Base-by-base conservation (phyloP, 768 basidiomycete genomes). In the Termitomyces titanicus region DNA sequence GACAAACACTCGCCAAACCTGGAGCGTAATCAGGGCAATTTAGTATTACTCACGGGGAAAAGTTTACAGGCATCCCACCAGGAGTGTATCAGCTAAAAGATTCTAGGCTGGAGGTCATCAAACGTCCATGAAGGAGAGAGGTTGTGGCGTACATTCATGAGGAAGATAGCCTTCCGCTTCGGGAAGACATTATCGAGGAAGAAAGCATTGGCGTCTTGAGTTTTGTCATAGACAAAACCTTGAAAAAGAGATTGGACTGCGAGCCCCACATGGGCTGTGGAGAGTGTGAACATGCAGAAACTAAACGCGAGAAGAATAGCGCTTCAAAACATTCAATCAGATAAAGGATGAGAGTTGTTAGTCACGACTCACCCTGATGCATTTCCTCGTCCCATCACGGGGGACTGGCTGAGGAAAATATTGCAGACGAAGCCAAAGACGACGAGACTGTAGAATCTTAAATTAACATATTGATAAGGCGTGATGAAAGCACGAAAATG, bases 1-100 rank as follows among this genome's bases (percentile, higher is more conserved):
- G 18, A 67, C 57, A 47, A 60, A 67, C 1, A 66, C 65, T 11
- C 68, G 63, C 68, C 67, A 68, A 5, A 68, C 54, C 66, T 68
- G 45, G 25, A 49, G n/a, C n/a, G 8, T 10, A 5, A 39, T 10
- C 12, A 13, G 5, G 3, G 13, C n/a, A 0, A n/a, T 3, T 35
- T 7, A 25, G 47, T n/a, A 5, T 34, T 13, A 44, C 12, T 29
- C 22, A 15, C 10, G 44, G 12, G n/a, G 44, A 13, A 56, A n/a
- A 17, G 11, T 29, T 35, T 18, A 10, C 34, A 27, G n/a, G 24
- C 33, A 11, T 17, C 43, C 37, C 31, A 69, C 68, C 56, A 67
- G 37, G 18, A 69, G 46, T 1, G 61, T 57, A 55, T 67, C 68
- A 27, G 66, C 64, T 33, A 67, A 43, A 8, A 69, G 58, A 31